Conservation (phyloP, 2,329 filamentous ascomycete genomes). For the Thelonectria olida region DNA sequence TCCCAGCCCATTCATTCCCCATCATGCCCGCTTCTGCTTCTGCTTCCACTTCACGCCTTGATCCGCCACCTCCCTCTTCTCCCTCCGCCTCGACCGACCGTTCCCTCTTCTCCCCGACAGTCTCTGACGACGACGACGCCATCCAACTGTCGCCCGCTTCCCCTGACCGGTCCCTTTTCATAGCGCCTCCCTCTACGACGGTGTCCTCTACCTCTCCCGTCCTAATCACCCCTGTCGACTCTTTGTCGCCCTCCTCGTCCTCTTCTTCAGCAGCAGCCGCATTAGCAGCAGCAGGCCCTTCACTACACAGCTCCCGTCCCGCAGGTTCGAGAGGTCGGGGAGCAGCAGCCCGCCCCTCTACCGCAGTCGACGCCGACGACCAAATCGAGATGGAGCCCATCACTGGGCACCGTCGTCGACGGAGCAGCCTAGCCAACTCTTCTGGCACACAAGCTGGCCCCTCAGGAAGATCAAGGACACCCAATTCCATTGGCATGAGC, state of each 20-base stretch:
- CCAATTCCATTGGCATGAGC: conserved; percentile 37
- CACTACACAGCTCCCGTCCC: background rate
- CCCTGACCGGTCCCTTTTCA: conserved; percentile 14
- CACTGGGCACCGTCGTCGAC: conserved; percentile 62
- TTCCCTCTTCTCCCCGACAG: background rate
- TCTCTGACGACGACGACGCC: conserved; percentile 8
- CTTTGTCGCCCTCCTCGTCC: conserved; percentile 1
- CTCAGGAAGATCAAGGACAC: conserved; percentile 39
- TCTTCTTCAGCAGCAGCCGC: conserved; percentile 20
- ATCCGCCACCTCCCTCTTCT: conserved; percentile 23
- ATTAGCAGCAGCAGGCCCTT: conserved; percentile 8
- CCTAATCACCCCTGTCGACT: conserved; percentile 10
- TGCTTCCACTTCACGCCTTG: conserved; percentile 19
- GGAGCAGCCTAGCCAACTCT: conserved; percentile 62
- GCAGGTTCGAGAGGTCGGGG: conserved; percentile 19
- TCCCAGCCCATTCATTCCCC: conserved; percentile 9
- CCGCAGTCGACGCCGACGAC: conserved; percentile 38
- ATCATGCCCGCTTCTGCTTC: conserved; percentile 25
- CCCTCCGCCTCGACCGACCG: conserved; percentile 19
- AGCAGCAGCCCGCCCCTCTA: conserved; percentile 30
- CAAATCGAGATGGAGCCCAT: conserved; percentile 67
- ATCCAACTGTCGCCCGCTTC: conserved; percentile 15
- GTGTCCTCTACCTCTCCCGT: conserved; percentile 2
- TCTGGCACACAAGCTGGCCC: conserved; percentile 40
- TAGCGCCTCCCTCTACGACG: conserved; percentile 1